Percentiles rank a stretch among this genome's conserved stretches.
Conservation (phyloP, 108 stramenopile species). For the Fragilaria radians region DNA sequence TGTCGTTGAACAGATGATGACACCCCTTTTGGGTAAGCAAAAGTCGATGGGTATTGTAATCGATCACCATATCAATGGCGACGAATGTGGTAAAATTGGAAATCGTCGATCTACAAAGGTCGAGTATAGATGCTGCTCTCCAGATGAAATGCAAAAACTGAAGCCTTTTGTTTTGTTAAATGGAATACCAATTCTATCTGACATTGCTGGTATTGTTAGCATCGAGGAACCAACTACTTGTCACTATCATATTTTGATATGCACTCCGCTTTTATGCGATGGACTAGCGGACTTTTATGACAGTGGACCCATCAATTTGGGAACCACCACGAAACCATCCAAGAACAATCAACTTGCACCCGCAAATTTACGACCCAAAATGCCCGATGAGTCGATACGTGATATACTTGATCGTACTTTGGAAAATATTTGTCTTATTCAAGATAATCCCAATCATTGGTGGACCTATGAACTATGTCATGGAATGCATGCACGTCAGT, state of each 20-base stretch:
- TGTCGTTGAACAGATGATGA: not conserved
- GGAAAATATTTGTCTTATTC: conserved; percentile 6
- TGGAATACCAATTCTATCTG: conserved; percentile 15
- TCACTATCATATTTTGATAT: conserved; percentile 53
- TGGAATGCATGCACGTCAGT: conserved; percentile 48
- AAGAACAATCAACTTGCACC: not conserved
- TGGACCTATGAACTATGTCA: conserved; percentile 82
- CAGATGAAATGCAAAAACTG: conserved; percentile 20
- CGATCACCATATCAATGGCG: conserved; percentile 42
- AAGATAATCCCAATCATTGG: conserved; percentile 3
- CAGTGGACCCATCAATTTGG: not conserved
- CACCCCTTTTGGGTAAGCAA: not conserved
- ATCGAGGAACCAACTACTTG: conserved; percentile 26
- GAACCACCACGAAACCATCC: not conserved
- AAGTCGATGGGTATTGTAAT: not conserved
- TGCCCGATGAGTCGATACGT: conserved; percentile 43
- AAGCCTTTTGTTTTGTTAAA: conserved; percentile 22
- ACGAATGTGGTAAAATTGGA: conserved; percentile 51
- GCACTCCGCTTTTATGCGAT: conserved; percentile 64
- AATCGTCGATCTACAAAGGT: conserved; percentile 38
- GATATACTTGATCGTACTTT: conserved; percentile 40
- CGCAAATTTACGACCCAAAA: conserved; percentile 7
- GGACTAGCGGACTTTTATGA: not conserved
- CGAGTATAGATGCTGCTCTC: conserved; percentile 54
- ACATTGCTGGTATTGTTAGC: conserved; percentile 16